phyloP scores from a whole-genome alignment of 768 basidiomycete species.

The Suillus ampliporus region DNA sequence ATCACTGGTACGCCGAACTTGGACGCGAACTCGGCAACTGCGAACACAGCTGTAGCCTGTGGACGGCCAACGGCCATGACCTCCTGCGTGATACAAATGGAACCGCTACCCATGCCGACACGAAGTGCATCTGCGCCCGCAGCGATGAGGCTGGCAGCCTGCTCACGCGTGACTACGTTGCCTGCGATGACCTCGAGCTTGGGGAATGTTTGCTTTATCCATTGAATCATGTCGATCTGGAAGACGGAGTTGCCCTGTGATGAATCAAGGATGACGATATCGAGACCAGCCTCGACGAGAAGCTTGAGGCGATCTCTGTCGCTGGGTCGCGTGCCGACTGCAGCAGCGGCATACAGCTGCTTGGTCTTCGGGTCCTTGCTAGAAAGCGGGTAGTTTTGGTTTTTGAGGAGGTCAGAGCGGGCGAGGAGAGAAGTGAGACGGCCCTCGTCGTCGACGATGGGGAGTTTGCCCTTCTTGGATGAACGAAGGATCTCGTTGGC shows the following conservation, averaged over 20 bases:
- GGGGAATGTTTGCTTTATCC: conserved; percentile 89
- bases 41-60: conserved; percentile 97
- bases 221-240: conserved; percentile 93
- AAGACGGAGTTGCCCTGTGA: conserved; percentile 95
- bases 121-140: conserved; percentile 97
- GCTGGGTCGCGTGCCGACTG: conserved; percentile 89
- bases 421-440: conserved; percentile 85
- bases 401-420: conserved; percentile 96
- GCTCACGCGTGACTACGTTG: conserved; percentile 97
- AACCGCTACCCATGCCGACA: conserved; percentile 97
- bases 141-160: conserved; percentile 90
- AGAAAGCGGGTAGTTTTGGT: conserved; percentile 94
- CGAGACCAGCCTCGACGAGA: conserved; percentile 92
- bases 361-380: conserved; percentile 90
- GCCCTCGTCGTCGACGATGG: conserved; percentile 72
- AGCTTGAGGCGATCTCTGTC: conserved; percentile 86
- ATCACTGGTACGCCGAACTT: conserved; percentile 96
- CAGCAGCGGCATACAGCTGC: conserved; percentile 95
- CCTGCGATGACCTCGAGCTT: conserved; percentile 93
- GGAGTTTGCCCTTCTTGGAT: conserved; percentile 98
- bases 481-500: conserved; percentile 95
- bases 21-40: conserved; percentile 91
- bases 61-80: conserved; percentile 99
- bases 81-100: conserved; percentile 99
- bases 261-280: conserved; percentile 94